Evolutionary conservation across 2,329 filamentous ascomycete species (phyloP).

Genomic region (Whalleya microplaca): DNA sequence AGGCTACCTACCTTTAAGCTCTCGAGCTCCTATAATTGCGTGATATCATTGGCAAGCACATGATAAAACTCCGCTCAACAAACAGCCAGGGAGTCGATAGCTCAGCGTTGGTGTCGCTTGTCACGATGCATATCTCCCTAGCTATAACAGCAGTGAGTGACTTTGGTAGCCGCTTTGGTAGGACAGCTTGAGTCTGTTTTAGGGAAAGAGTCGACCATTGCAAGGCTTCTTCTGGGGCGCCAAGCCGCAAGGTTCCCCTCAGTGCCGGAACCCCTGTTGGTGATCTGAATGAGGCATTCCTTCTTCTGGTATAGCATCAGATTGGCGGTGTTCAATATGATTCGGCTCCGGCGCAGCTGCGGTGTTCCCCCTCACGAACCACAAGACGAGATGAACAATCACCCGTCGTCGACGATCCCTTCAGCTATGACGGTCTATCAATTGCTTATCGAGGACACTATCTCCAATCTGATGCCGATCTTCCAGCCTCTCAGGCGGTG

Average conservation of each 20-base stretch:
- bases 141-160: neutral
- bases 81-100: neutral
- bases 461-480: neutral
- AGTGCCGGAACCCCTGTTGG: neutral
- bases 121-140: constrained; percentile 1
- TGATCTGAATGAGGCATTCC: neutral
- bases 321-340: neutral
- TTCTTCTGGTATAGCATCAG: neutral
- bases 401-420: neutral
- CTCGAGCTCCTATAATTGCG: neutral
- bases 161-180: neutral
- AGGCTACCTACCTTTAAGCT: neutral
- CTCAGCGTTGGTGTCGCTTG: neutral
- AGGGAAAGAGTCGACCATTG: neutral
- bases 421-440: neutral
- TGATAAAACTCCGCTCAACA: neutral
- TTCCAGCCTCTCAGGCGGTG: neutral
- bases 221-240: constrained; percentile 1
- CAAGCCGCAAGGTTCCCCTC: constrained; percentile 20
- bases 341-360: neutral
- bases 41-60: neutral
- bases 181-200: neutral
- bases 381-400: neutral
- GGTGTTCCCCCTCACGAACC: neutral
- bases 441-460: neutral